phyloP scores from a whole-genome alignment of 208 protist genomes.

The Trypanosoma caninum region DNA sequence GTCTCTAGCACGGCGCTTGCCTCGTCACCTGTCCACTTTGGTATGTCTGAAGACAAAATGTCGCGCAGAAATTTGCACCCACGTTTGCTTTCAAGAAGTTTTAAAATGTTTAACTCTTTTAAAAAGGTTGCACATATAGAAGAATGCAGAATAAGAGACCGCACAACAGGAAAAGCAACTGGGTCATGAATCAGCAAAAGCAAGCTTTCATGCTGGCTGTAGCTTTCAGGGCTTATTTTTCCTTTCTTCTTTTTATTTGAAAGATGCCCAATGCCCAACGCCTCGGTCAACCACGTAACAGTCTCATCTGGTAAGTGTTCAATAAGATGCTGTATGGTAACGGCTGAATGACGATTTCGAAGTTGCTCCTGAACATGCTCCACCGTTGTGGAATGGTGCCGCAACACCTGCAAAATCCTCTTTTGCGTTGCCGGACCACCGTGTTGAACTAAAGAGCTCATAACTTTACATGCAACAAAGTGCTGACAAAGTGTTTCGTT shows the following conservation, averaged over 20 bases:
- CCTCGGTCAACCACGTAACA: constrained; percentile 57
- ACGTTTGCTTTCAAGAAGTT: constrained; percentile 63
- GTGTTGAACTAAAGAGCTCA: constrained; percentile 74
- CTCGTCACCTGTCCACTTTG: constrained; percentile 24
- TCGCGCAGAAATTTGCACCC: constrained; percentile 65
- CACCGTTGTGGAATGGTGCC: constrained; percentile 43
- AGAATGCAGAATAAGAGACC: constrained; percentile 36
- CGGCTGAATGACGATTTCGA: constrained; percentile 69
- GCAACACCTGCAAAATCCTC: constrained; percentile 64
- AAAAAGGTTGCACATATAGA: constrained; percentile 42
- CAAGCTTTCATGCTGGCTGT: constrained; percentile 30
- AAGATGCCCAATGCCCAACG: constrained; percentile 24
- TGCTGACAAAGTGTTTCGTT: constrained; percentile 72
- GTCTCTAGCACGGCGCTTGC: constrained; percentile 36
- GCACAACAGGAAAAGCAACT: constrained; percentile 67
- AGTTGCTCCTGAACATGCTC: constrained; percentile 53
- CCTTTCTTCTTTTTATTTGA: constrained; percentile 25
- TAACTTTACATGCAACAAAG: constrained; percentile 77
- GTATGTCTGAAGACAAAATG: constrained; percentile 29
- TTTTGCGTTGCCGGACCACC: constrained; percentile 36
- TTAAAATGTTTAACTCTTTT: constrained; percentile 29
- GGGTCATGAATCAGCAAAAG: constrained; percentile 63
- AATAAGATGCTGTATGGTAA: constrained; percentile 71
- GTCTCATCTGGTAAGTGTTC: constrained; percentile 42
- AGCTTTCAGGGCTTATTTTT: constrained; percentile 3